Base-by-base conservation (phyloP, 768 basidiomycete species). In the Podaxis pistillaris region DNA sequence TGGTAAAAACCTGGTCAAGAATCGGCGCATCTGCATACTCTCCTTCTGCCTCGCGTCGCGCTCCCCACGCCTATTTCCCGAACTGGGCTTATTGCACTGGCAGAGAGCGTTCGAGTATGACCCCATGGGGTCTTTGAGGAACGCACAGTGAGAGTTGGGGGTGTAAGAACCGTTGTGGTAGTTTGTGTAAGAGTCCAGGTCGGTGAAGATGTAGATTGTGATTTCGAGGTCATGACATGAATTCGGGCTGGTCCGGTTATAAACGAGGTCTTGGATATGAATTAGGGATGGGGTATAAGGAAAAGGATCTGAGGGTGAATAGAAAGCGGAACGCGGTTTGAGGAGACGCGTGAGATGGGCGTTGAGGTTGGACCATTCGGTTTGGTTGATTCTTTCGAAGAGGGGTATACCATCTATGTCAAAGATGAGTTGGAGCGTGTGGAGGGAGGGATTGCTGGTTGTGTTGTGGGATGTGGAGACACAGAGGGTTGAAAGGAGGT, bases 141-240 rank as follows among this genome's bases (percentile, higher is more conserved):
- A 62, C 0, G 60, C 24, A 5, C 24, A 30, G 12, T 56, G 36
- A 9, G 54, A 40, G 22, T 8, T 56, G 17, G 8, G 11, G 8
- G 49, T 7, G 13, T 50, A 50, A 24, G 49, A 6, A 50, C 49
- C 13, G 24, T 28, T 28, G 24, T 50, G 26, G 26, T 33, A 33
- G 8, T 3, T 9, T n/a, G 19, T 38, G 37, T 56, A 54, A 3
- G 52, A 46, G 7, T 55, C 44, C 2, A 47, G 36, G 19, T 62
- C 60, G n/a, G 52, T 62, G 41, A 55, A 62, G 30, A 62, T 55
- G 53, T 55, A 62, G 5, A 62, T 62, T 4, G 28, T 62, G 53
- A 62, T 62, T 37, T 62, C 40, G 19, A 56, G 40, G 11, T 44
- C 24, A 33, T 8, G 22, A 38, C 40, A 41, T 13, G 40, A 15